phyloP scores from a whole-genome alignment of 1,139 yeast species.

The Nakaseomyces glabratus region DNA sequence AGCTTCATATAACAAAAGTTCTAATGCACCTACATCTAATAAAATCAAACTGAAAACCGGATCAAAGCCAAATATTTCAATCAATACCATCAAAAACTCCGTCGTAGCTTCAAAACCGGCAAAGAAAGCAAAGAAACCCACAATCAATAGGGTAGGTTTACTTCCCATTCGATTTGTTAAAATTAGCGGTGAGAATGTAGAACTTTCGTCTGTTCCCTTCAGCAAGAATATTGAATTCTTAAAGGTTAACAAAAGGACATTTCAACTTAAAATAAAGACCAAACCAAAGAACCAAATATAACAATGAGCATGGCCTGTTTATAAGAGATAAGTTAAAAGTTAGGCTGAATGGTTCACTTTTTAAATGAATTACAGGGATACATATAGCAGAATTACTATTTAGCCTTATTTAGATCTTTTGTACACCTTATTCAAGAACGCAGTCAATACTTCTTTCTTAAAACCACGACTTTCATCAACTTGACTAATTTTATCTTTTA shows the following conservation, averaged over 20 bases:
- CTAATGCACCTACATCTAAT: constrained; percentile 3
- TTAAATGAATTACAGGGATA: too few relatives aligned
- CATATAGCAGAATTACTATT: too few relatives aligned
- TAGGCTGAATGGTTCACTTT: too few relatives aligned
- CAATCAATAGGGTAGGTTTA: constrained; percentile 24
- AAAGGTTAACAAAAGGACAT: constrained; percentile 25
- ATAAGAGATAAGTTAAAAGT: too few relatives aligned
- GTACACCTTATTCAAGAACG: constrained; percentile 84
- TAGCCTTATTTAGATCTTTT: constrained; percentile 71
- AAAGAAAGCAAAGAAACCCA: constrained; percentile 12
- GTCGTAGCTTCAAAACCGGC: constrained; percentile 10
- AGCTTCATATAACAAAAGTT: constrained; percentile 17
- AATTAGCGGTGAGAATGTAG: constrained; percentile 20
- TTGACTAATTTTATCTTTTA: constrained; percentile 53
- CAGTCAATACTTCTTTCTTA: constrained; percentile 72
- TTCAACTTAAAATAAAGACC: constrained; percentile 22
- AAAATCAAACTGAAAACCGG: constrained; percentile 8
- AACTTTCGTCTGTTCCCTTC: constrained; percentile 26
- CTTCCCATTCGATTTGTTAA: constrained; percentile 29
- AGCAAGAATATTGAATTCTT: constrained; percentile 21
- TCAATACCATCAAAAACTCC: constrained; percentile 2
- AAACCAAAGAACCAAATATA: too few relatives aligned
- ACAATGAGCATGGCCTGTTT: too few relatives aligned
- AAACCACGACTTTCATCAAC: constrained; percentile 90
- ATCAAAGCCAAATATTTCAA: not conserved